Percentiles rank a stretch among this genome's conserved stretches.
phyloP scores from a whole-genome alignment of 176 grass and related monocot genomes.

The Avena insularis region DNA sequence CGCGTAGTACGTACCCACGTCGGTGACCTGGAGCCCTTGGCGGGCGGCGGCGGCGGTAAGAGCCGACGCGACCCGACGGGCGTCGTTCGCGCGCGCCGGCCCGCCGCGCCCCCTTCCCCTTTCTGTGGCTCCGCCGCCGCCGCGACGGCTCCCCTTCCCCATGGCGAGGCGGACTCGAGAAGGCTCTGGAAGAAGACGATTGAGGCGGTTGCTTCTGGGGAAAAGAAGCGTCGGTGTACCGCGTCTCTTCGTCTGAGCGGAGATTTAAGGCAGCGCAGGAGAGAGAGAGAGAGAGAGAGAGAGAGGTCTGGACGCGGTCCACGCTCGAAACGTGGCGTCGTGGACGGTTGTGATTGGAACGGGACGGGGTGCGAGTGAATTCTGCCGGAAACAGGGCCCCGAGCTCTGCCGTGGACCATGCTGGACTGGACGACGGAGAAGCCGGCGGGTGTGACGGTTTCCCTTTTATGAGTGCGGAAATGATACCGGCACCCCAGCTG shows the following conservation, averaged over 20 bases:
- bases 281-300: neutral
- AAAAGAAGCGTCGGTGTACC: neutral
- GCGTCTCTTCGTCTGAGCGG: neutral
- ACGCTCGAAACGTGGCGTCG: neutral
- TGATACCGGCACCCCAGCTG: neutral
- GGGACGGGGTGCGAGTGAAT: neutral
- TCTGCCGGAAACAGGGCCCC: neutral
- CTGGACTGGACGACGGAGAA: neutral
- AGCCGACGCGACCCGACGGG: neutral
- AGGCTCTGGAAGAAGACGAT: neutral
- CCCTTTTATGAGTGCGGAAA: neutral
- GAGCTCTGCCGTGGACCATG: neutral
- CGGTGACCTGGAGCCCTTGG: neutral
- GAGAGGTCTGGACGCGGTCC: neutral
- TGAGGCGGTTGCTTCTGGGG: conserved; percentile 3
- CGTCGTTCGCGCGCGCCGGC: neutral
- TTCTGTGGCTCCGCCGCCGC: neutral
- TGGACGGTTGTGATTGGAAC: conserved; percentile 21
- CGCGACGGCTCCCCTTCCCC: neutral
- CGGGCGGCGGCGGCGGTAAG: neutral
- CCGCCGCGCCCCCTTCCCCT: neutral
- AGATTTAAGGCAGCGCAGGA: neutral
- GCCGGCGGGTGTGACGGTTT: neutral
- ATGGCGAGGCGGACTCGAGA: conserved; percentile 5
- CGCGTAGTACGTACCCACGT: conserved; percentile 10